Base-by-base conservation (phyloP, 2,329 filamentous ascomycete genomes). In the Orbilia quercus region DNA sequence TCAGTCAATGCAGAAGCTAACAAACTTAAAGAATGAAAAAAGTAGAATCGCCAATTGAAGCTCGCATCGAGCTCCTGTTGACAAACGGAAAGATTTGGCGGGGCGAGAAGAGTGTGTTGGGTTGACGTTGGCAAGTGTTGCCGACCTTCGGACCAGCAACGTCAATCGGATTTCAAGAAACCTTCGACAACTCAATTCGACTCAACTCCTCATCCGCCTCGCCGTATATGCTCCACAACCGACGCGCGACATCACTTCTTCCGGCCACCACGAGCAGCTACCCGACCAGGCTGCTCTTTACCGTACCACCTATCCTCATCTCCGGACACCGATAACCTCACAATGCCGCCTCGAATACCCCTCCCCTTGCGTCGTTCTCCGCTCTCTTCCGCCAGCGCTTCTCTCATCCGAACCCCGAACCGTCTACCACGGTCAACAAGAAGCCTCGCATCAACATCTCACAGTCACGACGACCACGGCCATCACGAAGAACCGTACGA, bases 401-500 rank as follows among this genome's bases (percentile, higher is more conserved):
- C 69, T 23, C 50, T 73, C 28, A 73, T 73, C 69, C 60, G 69
- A 54, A 34, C 60, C 42, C 69, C 60, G 25, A 73, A 65, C 45
- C 58, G 31, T 28, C 53, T 73, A 40, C 47, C 69, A 12, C 54
- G 69, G n/a, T 36, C 64, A n/a, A 51, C 57, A 25, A 65, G 69
- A 47, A 54, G 53, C 40, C 60, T 66, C 20, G 60, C 69, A n/a
- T 73, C 69, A 1, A 64, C 60, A 5, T 73, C 69, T 45, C 69
- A 73, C 51, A 64, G 69, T 53, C 51, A 65, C 54, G 63, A 81
- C 79, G 65, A 80, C 81, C 71, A 82, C 82, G 76, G 83, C 84
- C 77, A 67, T 54, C 88, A 90, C 83, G 90, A 88, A 79, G 85
- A 88, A 77, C 90, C 92, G 81, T 99, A 92, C 82, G 95, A 99